Percentiles rank a stretch among this genome's conserved stretches.
These are phyloP conservation scores for Euphorbia peplus DNA, from an alignment of 345 rosid species.

Conservation along the genomic window DNA sequence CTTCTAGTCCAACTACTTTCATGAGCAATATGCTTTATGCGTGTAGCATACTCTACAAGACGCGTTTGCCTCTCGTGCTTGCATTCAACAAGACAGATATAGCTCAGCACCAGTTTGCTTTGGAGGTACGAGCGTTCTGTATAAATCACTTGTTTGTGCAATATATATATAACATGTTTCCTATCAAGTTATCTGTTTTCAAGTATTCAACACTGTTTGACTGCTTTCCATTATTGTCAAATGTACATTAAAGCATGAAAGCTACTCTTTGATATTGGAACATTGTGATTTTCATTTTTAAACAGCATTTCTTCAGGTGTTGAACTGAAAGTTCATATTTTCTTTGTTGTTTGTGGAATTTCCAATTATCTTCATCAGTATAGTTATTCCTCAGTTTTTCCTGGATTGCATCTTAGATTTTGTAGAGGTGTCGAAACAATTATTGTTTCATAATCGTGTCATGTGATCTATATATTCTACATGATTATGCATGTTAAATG, in stretches of 20 bases:
- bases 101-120: slow-evolving; percentile 77
- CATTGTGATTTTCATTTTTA: not conserved
- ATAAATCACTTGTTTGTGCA: not conserved
- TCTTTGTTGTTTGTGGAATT: not conserved
- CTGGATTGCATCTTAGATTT: not conserved
- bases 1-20: slow-evolving; percentile 68
- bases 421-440: too few species aligned
- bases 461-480: too few species aligned
- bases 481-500: too few species aligned
- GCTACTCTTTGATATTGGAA: not conserved
- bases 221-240: not conserved
- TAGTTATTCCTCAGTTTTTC: not conserved
- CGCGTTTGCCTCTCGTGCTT: slow-evolving; percentile 67
- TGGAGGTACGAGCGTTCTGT: slow-evolving; percentile 46
- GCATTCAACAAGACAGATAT: slow-evolving; percentile 83
- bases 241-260: not conserved
- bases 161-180: too few species aligned
- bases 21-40: slow-evolving; percentile 93
- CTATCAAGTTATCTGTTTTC: too few species aligned
- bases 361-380: not conserved
- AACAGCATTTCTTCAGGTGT: not conserved
- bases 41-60: slow-evolving; percentile 83
- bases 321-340: not conserved
- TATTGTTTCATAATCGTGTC: too few species aligned
- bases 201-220: too few species aligned